Evolutionary conservation across 2,329 filamentous ascomycete species (phyloP).

Genomic region (Thielaviopsis euricoi): DNA sequence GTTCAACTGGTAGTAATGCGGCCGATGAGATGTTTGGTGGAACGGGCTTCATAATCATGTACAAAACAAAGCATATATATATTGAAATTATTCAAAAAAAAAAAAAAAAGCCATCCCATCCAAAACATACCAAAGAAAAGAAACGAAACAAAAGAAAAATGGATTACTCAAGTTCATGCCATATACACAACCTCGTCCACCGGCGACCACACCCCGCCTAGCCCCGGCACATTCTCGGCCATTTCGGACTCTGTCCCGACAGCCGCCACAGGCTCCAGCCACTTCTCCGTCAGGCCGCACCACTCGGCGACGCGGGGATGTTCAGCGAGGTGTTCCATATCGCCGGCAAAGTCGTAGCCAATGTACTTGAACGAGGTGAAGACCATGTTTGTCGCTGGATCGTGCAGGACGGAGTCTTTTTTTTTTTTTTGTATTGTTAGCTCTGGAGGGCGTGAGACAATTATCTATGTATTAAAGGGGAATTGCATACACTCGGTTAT

Average conservation of each 20-base stretch:
- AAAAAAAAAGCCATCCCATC: background rate
- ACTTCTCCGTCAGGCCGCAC: constrained; percentile 67
- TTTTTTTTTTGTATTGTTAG: background rate
- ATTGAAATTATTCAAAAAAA: background rate
- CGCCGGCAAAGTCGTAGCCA: constrained; percentile 53
- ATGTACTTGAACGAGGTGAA: constrained; percentile 68
- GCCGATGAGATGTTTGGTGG: too few species aligned
- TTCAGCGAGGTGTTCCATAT: constrained; percentile 61
- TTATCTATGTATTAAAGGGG: background rate
- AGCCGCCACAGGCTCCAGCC: constrained; percentile 35
- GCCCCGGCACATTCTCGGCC: background rate
- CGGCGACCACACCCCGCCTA: constrained; percentile 3
- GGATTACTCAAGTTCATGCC: background rate
- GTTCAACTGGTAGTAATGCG: constrained; percentile 25
- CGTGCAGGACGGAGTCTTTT: constrained; percentile 57
- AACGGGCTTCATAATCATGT: too few species aligned
- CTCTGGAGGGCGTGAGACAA: background rate
- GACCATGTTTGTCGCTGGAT: constrained; percentile 43
- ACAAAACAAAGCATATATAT: too few species aligned
- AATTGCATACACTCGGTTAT: constrained; percentile 49
- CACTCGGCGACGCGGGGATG: constrained; percentile 60
- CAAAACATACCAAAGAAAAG: too few species aligned
- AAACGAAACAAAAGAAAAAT: too few species aligned
- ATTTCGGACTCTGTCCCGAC: background rate
- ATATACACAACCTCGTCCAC: constrained; percentile 3